A percentile compares a stretch with the other conserved stretches of the same genome.
Conservation (phyloP, 768 basidiomycete species). For the Auriscalpium microsporum region DNA sequence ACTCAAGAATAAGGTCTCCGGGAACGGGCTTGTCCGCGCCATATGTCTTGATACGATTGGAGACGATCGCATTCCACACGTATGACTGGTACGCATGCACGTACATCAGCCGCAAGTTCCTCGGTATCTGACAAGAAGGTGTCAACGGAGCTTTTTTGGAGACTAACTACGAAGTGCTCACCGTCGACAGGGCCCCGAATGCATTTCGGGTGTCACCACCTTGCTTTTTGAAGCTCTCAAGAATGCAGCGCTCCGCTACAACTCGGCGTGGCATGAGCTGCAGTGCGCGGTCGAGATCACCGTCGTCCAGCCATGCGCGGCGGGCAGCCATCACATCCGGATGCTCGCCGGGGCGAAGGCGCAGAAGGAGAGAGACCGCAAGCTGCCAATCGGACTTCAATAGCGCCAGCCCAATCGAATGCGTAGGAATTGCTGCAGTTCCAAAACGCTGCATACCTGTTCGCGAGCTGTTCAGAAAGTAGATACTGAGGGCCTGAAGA, state of each 20-base stretch:
- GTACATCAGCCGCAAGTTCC: conserved; percentile 94
- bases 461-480: background rate
- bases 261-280: conserved; percentile 83
- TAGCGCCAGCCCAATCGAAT: conserved; percentile 85
- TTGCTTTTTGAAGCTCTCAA: conserved; percentile 84
- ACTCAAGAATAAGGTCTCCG: conserved; percentile 87
- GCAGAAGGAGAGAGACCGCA: conserved; percentile 76
- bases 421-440: conserved; percentile 92
- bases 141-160: background rate
- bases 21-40: conserved; percentile 67
- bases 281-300: conserved; percentile 73
- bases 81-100: conserved; percentile 98
- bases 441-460: conserved; percentile 98
- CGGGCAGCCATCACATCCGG: conserved; percentile 82
- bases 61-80: conserved; percentile 96
- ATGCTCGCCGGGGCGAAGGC: conserved; percentile 82
- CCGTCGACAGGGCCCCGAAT: conserved; percentile 81
- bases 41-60: conserved; percentile 77
- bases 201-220: conserved; percentile 72
- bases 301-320: conserved; percentile 81
- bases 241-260: conserved; percentile 86
- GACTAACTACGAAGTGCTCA: conserved; percentile 24
- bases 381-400: conserved; percentile 85
- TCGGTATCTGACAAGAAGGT: conserved; percentile 62
- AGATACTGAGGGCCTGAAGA: background rate